Conservation (phyloP, 164 flowering plant genomes). For the Paratinospora sagittata region DNA sequence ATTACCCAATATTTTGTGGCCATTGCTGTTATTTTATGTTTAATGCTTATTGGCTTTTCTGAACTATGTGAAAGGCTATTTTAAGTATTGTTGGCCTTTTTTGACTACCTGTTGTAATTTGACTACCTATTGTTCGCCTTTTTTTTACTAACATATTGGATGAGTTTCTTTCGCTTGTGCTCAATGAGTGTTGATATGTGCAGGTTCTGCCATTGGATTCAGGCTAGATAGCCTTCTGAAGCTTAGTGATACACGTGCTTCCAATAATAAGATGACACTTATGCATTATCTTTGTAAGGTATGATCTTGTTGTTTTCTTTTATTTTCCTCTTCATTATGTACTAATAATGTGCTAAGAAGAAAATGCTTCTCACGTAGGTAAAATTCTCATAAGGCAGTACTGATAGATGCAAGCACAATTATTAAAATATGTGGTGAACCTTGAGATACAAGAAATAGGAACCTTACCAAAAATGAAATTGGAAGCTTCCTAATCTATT, state of each 20-base stretch:
- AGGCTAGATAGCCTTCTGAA: slow-evolving; percentile 83
- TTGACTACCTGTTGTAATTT: not conserved
- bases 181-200: slow-evolving; percentile 6
- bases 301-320: slow-evolving; percentile 2
- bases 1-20: not conserved
- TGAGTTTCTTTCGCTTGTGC: not conserved
- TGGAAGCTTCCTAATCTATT: too few species aligned
- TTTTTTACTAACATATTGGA: not conserved
- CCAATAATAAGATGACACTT: slow-evolving; percentile 78
- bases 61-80: not conserved
- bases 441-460: too few species aligned
- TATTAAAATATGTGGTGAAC: too few species aligned
- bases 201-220: slow-evolving; percentile 87
- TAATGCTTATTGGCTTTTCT: not conserved
- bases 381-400: too few species aligned
- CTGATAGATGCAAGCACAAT: too few species aligned
- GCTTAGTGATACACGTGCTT: slow-evolving; percentile 78
- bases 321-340: not conserved
- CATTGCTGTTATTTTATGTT: not conserved
- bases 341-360: too few species aligned
- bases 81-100: not conserved
- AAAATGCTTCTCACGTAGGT: too few species aligned
- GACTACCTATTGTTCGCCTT: not conserved
- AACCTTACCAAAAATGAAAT: too few species aligned
- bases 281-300: slow-evolving; percentile 94